These are phyloP conservation scores for Alternaria rosae DNA, from an alignment of 2,329 filamentous ascomycete species.

Conservation along the genomic window DNA sequence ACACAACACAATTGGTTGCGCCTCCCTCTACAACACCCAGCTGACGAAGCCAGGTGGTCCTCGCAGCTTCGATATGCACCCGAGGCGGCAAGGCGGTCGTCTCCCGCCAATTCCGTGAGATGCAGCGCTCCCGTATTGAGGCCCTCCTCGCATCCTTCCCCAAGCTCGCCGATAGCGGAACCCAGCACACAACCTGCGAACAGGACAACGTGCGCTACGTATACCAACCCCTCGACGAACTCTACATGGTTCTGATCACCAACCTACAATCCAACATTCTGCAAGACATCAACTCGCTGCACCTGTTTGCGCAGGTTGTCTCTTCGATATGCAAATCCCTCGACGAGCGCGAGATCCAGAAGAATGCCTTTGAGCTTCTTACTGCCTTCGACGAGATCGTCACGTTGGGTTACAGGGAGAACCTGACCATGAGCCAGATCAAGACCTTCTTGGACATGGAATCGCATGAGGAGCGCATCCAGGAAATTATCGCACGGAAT, in stretches of 20 bases:
- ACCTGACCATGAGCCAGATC: conserved; percentile 94
- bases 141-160: conserved; percentile 95
- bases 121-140: conserved; percentile 95
- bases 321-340: conserved; percentile 94
- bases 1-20: background rate
- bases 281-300: conserved; percentile 97
- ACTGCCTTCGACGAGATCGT: conserved; percentile 98
- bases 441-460: conserved; percentile 99
- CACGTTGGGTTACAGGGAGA: conserved; percentile 93
- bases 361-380: conserved; percentile 94
- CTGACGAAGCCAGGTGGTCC: conserved; percentile 75
- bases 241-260: conserved; percentile 99
- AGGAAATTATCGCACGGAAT: conserved; percentile 78
- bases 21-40: conserved; percentile 14
- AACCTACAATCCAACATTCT: conserved; percentile 99
- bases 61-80: conserved; percentile 98
- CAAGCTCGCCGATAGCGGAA: conserved; percentile 94
- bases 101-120: conserved; percentile 96
- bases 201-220: conserved; percentile 99
- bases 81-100: conserved; percentile 97
- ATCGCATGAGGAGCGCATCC: conserved; percentile 97
- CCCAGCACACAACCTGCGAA: conserved; percentile 97
- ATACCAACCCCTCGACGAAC: conserved; percentile 97
- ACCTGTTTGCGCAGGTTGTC: conserved; percentile 97
- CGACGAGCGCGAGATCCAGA: conserved; percentile 93